Percentiles rank a stretch among this genome's conserved stretches.
phyloP scores from a whole-genome alignment of 352 stramenopile genomes.

The Phytophthora europaea region DNA sequence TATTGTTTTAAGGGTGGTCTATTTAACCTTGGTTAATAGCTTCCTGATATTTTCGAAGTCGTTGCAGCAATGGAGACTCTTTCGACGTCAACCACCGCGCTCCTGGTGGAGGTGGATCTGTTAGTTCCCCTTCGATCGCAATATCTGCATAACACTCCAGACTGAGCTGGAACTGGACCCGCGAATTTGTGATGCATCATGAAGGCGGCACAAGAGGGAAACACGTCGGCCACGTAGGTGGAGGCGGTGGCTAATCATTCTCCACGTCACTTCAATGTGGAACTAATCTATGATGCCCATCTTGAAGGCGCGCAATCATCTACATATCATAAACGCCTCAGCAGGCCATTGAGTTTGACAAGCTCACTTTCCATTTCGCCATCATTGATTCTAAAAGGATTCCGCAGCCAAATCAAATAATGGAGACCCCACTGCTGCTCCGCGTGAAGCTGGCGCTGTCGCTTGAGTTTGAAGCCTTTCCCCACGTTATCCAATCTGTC shows the following conservation, averaged over 20 bases:
- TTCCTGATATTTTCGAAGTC: too few species aligned
- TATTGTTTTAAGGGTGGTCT: not conserved
- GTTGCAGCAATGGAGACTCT: too few species aligned
- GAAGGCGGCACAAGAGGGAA: not conserved
- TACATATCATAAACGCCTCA: not conserved
- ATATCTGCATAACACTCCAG: too few species aligned
- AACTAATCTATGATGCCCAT: not conserved
- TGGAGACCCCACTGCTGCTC: not conserved
- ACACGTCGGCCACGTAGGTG: not conserved
- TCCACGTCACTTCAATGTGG: conserved; percentile 5
- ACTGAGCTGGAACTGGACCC: too few species aligned
- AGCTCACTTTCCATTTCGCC: not conserved
- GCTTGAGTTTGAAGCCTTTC: not conserved
- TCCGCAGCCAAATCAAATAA: not conserved
- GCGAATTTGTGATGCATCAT: not conserved
- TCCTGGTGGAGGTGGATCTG: too few species aligned
- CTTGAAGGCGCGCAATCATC: not conserved
- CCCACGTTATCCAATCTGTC: not conserved
- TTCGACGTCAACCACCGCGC: too few species aligned
- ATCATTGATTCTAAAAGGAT: not conserved
- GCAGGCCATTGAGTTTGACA: not conserved
- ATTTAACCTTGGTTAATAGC: too few species aligned
- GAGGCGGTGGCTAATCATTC: not conserved
- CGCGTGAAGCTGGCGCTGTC: conserved; percentile 3
- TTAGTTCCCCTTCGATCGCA: too few species aligned